A percentile compares a stretch with the other conserved stretches of the same genome.
phyloP scores from a whole-genome alignment of 2,329 filamentous ascomycete species.

The Fusarium solani-melongenae region DNA sequence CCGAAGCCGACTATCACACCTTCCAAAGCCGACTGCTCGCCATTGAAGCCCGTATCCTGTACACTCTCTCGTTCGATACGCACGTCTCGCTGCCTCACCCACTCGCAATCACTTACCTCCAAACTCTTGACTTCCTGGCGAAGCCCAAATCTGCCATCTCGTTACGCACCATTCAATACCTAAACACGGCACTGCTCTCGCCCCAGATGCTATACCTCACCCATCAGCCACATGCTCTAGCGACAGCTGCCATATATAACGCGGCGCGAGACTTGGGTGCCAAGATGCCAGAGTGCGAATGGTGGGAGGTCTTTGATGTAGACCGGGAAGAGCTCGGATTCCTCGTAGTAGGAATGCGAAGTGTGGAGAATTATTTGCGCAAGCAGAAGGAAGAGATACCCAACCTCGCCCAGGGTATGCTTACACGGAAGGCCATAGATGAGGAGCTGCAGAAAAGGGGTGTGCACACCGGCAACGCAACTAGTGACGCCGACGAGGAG shows the following conservation, averaged over 20 bases:
- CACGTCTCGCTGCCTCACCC: constrained; percentile 88
- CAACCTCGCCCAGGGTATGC: constrained; percentile 59
- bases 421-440: constrained; percentile 69
- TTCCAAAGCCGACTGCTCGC: constrained; percentile 73
- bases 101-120: constrained; percentile 90
- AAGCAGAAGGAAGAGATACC: constrained; percentile 68
- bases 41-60: constrained; percentile 82
- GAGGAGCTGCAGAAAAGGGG: constrained; percentile 68
- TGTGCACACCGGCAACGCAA: constrained; percentile 45
- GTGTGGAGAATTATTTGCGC: constrained; percentile 76
- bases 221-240: constrained; percentile 87
- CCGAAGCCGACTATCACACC: constrained; percentile 76
- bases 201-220: constrained; percentile 92
- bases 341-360: constrained; percentile 85
- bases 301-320: constrained; percentile 99
- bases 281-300: constrained; percentile 84
- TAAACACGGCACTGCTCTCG: constrained; percentile 88
- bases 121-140: constrained; percentile 79
- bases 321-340: constrained; percentile 96
- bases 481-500: constrained; percentile 52
- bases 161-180: constrained; percentile 74
- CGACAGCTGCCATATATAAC: constrained; percentile 91
- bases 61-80: constrained; percentile 81
- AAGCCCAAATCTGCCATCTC: constrained; percentile 65
- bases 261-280: constrained; percentile 80